These are phyloP conservation scores for Colletotrichum cereale DNA, from an alignment of 2,329 filamentous ascomycete genomes.

Conservation along the genomic window DNA sequence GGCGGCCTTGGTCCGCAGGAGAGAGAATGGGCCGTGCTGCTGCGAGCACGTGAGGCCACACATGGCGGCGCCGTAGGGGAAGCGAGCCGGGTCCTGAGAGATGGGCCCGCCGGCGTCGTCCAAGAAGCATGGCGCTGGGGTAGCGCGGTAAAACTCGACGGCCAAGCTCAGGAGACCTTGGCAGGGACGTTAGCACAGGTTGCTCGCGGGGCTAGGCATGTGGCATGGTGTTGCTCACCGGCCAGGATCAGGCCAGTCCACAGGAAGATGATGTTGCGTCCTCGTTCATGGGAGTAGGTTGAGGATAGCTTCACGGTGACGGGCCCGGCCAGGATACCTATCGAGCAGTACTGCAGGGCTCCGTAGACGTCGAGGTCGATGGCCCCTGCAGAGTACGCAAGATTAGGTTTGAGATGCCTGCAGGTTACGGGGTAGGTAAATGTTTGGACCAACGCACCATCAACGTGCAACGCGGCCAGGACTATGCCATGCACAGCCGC, in stretches of 20 bases:
- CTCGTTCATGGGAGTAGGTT: constrained; percentile 74
- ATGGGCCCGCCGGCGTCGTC: constrained; percentile 54
- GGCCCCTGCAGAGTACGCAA: constrained; percentile 58
- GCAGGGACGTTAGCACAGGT: not conserved
- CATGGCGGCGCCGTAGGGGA: constrained; percentile 56
- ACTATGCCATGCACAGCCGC: constrained; percentile 74
- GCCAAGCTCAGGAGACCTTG: constrained; percentile 70
- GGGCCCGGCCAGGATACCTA: constrained; percentile 74
- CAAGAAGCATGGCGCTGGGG: constrained; percentile 56
- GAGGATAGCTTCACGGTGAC: constrained; percentile 70
- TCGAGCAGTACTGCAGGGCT: constrained; percentile 75
- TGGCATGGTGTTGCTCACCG: constrained; percentile 54
- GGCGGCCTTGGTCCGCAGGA: constrained; percentile 65
- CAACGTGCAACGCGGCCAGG: constrained; percentile 68
- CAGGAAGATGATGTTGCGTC: constrained; percentile 74
- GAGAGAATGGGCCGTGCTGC: constrained; percentile 63
- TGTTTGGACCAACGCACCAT: constrained; percentile 58
- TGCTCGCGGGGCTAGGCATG: not conserved
- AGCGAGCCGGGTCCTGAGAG: constrained; percentile 51
- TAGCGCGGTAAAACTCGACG: constrained; percentile 72
- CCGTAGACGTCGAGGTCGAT: constrained; percentile 78
- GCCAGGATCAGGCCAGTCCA: constrained; percentile 73
- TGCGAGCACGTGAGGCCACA: constrained; percentile 64
- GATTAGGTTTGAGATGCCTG: not conserved
- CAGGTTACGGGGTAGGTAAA: not conserved